Percentiles rank a stretch among this genome's conserved stretches.
phyloP scores from a whole-genome alignment of 169 alveolate species.

The Cryptosporidium muris region DNA sequence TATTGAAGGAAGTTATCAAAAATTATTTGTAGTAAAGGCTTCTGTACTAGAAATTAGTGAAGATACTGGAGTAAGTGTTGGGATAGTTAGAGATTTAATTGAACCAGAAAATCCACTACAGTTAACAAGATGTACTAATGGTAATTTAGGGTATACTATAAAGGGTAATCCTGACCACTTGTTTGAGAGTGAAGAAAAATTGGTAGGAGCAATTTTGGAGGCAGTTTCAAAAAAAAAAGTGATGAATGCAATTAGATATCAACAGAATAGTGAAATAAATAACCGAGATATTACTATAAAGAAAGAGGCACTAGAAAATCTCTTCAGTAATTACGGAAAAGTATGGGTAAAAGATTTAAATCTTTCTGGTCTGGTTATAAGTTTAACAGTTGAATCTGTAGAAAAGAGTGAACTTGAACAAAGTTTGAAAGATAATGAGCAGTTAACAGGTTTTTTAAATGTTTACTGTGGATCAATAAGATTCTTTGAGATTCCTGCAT shows the following conservation, averaged over 20 bases:
- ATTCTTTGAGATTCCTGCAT: constrained; percentile 62
- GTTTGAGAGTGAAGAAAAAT: constrained; percentile 68
- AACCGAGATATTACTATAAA: background rate
- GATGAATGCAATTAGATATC: background rate
- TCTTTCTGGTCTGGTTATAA: constrained; percentile 29
- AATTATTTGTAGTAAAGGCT: constrained; percentile 68
- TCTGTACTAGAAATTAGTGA: constrained; percentile 68
- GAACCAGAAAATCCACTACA: constrained; percentile 68
- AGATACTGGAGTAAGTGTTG: constrained; percentile 14
- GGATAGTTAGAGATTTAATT: constrained; percentile 58
- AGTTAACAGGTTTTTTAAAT: constrained; percentile 8
- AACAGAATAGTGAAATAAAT: too few relatives aligned
- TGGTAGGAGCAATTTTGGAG: constrained; percentile 41
- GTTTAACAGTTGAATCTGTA: constrained; percentile 61
- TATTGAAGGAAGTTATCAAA: constrained; percentile 43
- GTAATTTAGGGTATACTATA: constrained; percentile 47
- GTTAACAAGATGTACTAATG: constrained; percentile 18
- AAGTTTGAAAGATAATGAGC: constrained; percentile 29
- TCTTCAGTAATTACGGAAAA: constrained; percentile 55
- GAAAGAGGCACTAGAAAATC: constrained; percentile 24
- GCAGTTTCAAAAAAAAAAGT: constrained; percentile 65
- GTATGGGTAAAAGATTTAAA: constrained; percentile 41
- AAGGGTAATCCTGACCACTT: constrained; percentile 57
- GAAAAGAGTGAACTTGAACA: constrained; percentile 47
- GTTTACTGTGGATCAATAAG: constrained; percentile 26